Evolutionary conservation across 257 asterid genomes (phyloP).

Genomic region (Solanum lycopersicoides): DNA sequence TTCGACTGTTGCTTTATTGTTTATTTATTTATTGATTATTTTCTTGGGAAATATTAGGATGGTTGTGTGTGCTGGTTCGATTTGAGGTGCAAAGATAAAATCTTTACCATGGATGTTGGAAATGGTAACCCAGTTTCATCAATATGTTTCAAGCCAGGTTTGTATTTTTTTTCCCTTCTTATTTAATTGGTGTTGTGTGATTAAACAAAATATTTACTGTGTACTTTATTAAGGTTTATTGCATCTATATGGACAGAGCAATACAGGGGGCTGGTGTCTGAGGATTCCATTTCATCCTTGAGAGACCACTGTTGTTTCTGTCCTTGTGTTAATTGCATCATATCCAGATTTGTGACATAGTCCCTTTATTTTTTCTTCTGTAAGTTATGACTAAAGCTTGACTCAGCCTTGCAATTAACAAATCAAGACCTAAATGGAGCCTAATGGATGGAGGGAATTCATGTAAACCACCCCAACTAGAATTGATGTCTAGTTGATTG

Average conservation of each 20-base stretch:
- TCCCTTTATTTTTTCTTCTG: not conserved
- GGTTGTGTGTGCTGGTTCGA: slow-evolving; percentile 79
- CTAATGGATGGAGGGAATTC: not conserved
- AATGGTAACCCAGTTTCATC: slow-evolving; percentile 62
- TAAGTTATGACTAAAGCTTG: not conserved
- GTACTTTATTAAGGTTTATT: not conserved
- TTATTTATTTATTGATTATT: not conserved
- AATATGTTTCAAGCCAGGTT: slow-evolving; percentile 77
- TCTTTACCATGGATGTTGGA: slow-evolving; percentile 54
- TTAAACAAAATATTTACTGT: not conserved
- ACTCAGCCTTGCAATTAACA: not conserved
- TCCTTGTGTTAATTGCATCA: not conserved
- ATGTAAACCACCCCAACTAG: not conserved
- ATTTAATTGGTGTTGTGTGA: not conserved
- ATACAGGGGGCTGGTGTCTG: not conserved
- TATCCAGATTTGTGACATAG: not conserved
- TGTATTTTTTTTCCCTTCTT: not conserved
- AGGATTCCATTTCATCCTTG: not conserved
- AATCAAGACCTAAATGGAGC: not conserved
- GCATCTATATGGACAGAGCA: not conserved
- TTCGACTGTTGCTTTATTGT: not conserved
- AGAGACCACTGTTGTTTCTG: not conserved
- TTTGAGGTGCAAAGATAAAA: slow-evolving; percentile 72
- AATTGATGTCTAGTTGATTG: not conserved
- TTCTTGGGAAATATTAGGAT: slow-evolving; percentile 30